Conservation (phyloP, 257 asterid genomes). For the Lithospermum erythrorhizon region DNA sequence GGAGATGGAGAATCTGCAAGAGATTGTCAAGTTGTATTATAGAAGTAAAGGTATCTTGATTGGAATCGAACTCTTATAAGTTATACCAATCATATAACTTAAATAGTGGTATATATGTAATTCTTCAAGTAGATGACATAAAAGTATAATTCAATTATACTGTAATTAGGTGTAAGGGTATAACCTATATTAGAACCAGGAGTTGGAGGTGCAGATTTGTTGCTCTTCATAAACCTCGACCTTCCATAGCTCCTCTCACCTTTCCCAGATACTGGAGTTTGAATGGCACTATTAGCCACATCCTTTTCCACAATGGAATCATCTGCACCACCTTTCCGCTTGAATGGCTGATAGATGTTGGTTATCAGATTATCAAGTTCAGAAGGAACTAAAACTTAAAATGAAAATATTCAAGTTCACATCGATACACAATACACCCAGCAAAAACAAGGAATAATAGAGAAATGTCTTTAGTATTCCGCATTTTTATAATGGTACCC, state of each 20-base stretch:
- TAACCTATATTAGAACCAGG: constrained; percentile 55
- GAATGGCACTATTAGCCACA: constrained; percentile 39
- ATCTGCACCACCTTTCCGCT: constrained; percentile 49
- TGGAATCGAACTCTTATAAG: not conserved
- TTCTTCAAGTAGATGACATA: not conserved
- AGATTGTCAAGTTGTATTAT: constrained; percentile 1
- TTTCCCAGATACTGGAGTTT: constrained; percentile 66
- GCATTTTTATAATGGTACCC: no score
- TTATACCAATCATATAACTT: not conserved
- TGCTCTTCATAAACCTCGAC: constrained; percentile 52
- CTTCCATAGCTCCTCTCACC: constrained; percentile 53
- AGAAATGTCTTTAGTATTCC: not conserved
- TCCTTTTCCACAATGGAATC: constrained; percentile 37
- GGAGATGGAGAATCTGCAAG: constrained; percentile 78
- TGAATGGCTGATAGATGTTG: constrained; percentile 39
- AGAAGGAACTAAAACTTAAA: constrained; percentile 11
- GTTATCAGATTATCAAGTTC: not conserved
- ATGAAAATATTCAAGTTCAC: not conserved
- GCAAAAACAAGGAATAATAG: not conserved
- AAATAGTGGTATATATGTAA: no score
- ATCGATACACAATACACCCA: not conserved
- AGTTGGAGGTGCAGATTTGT: constrained; percentile 47
- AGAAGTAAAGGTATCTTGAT: not conserved
- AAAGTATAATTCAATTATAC: not conserved
- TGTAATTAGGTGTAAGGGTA: not conserved